phyloP scores from a whole-genome alignment of 495 filamentous ascomycete genomes.

The Neurospora cerealis region DNA sequence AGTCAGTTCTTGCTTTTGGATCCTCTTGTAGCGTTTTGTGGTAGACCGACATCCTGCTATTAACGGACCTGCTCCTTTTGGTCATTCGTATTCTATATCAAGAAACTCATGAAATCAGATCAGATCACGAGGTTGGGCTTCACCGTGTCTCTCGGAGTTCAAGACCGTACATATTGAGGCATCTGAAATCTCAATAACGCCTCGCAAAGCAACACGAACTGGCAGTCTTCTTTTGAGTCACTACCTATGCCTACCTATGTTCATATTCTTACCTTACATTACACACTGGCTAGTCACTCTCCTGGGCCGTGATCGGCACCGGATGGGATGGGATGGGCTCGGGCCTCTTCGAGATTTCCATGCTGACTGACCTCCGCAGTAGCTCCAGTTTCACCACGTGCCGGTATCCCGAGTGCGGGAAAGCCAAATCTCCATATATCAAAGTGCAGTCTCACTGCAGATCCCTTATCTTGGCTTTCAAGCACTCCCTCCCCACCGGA shows the following conservation, averaged over 20 bases:
- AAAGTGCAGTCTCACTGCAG: not conserved
- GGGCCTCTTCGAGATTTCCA: not conserved
- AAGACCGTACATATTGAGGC: not conserved
- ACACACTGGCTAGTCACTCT: not conserved
- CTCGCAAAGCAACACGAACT: not conserved
- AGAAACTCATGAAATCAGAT: not conserved
- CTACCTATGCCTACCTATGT: not conserved
- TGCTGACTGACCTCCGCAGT: not conserved
- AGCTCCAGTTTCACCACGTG: not conserved
- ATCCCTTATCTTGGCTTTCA: not conserved
- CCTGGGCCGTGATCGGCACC: not conserved
- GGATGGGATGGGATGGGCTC: not conserved
- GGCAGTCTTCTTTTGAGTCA: not conserved
- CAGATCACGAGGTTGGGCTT: not conserved
- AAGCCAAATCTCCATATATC: not conserved
- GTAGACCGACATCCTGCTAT: not conserved
- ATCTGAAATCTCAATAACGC: not conserved
- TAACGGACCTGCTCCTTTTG: not conserved
- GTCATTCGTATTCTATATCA: not conserved
- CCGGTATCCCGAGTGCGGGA: not conserved
- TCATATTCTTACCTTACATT: not conserved
- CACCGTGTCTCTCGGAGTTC: not conserved
- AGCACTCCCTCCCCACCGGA: not conserved
- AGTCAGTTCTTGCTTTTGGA: not conserved
- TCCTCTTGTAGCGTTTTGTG: not conserved